Evolutionary conservation across 1,284 basidiomycete species (phyloP), one percentile per base, ranked within the genome.

Genomic region (Meira miltonrushii): DNA sequence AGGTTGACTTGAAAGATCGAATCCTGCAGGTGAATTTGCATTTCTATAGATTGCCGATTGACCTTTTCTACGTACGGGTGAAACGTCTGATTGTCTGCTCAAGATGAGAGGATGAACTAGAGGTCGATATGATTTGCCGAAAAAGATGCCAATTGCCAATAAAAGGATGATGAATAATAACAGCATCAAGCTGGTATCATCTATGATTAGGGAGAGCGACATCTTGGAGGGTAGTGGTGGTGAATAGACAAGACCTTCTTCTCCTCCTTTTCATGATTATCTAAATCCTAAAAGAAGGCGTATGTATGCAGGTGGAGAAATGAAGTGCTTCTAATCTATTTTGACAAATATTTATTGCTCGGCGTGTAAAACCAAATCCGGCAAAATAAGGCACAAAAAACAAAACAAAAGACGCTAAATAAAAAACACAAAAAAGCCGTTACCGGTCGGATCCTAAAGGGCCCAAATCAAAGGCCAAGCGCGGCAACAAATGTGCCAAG

Each of bases 41-140:
- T 75, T 78, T 49, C 75, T 66, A 54, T 74, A 78, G 44, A 71
- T 64, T 39, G 75, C 62, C 15, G 75, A 78, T 54, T 78, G 67
- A 39, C 53, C 54, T 12, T 63, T 64, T 37, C 67, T 59, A 2
- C 67, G 67, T 1, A 72, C 68, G 6, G 66, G 60, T 3, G 75
- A 72, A 54, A 70, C 69, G 33, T 78, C 74, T 10, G 75, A 66
- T 54, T 78, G 75, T 4, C 68, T 60, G 1, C 67, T 60, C 47
- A 78, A 65, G 58, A 78, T 74, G 47, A 78, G 66, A 4, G 74
- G 75, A 59, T 78, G 74, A 43, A 77, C 66, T 46, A 69, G 56
- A 2, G 75, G 75, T 52, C 69, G 69, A 43, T 72, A 71, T 47
- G 62, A 62, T 2, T 65, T 58, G 3, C 67, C 61, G 39, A 67